Base-by-base conservation (phyloP, 225 moss, liverwort and hornwort species). In the Pseudoscleropodium purum region DNA sequence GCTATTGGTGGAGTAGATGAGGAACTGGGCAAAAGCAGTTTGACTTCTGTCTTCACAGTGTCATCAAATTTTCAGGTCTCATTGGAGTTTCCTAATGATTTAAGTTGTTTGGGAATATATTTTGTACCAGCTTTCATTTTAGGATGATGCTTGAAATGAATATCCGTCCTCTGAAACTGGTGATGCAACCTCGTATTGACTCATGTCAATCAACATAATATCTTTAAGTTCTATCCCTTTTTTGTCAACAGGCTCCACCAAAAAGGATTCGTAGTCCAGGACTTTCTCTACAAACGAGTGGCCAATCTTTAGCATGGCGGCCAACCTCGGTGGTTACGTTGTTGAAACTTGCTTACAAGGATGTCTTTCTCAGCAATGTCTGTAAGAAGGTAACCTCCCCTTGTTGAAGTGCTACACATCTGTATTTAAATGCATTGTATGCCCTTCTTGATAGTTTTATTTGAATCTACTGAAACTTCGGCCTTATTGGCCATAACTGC, bases 11-110 rank as follows among this genome's bases (percentile, higher is more conserved):
- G 94, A 92, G 89, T 91, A 88, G 98, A 97, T 88, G 85, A 92
- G 83, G 98, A 97, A 73, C 79, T 92, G 88, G 90, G 92, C 73
- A 97, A 95, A 90, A 93, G 91, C 93, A 97, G 89, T 88, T 93
- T 94, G 88, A 90, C 93, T 52, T 95, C 98, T 86, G 94, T 97
- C 90, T 98, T 98, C 91, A 96, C 98, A 81, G 97, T 98, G 77
- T 98, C 98, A 83, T 98, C 98, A 45, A 98, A 98, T 88, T 98
- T 98, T 69, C 98, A 98, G 98, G 98, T 98, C 69, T 85, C 49
- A 87, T 66, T 54, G 84, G 70, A 70, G 41, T 85, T 88, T 90
- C 18, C 39, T 21, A 82, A n/a, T 43, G 49, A 43, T 7, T 51
- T 62, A 81, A 77, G 63, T 91, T 37, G 63, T 82, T 88, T 82